These are phyloP conservation scores for Fomitopsis pinicola DNA, from an alignment of 1,284 basidiomycete species.

Conservation along the genomic window DNA sequence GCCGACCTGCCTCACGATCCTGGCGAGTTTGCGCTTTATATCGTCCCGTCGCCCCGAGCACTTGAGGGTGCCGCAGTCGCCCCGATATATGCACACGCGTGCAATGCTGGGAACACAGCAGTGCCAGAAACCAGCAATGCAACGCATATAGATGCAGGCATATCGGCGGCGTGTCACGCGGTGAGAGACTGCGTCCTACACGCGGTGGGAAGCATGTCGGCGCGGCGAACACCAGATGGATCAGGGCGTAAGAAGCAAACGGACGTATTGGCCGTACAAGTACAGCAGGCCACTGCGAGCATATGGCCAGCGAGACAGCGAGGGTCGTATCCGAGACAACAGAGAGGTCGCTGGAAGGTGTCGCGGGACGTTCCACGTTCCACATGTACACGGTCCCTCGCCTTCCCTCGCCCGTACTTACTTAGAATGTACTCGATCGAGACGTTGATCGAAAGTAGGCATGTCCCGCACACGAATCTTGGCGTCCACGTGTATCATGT, in stretches of 20 bases:
- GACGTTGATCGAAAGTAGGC: not conserved
- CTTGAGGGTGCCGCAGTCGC: not conserved
- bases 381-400: not conserved
- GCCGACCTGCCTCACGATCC: not conserved
- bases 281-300: not conserved
- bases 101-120: slow-evolving; percentile 5
- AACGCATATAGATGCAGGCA: slow-evolving; percentile 4
- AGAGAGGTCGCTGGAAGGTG: not conserved
- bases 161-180: slow-evolving; percentile 4
- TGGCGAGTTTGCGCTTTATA: slow-evolving; percentile 4
- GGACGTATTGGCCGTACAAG: not conserved
- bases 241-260: not conserved
- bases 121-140: not conserved
- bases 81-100: slow-evolving; percentile 1
- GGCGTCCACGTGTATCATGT: slow-evolving; percentile 3
- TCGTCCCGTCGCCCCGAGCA: not conserved
- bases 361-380: not conserved
- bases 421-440: not conserved
- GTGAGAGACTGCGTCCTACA: slow-evolving; percentile 7
- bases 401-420: not conserved
- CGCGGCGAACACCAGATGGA: not conserved
- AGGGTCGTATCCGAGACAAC: not conserved
- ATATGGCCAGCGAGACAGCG: not conserved
- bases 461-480: not conserved
- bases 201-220: slow-evolving; percentile 4